Base-by-base conservation (phyloP, 2,329 filamentous ascomycete genomes). In the Fusarium sublunatum region DNA sequence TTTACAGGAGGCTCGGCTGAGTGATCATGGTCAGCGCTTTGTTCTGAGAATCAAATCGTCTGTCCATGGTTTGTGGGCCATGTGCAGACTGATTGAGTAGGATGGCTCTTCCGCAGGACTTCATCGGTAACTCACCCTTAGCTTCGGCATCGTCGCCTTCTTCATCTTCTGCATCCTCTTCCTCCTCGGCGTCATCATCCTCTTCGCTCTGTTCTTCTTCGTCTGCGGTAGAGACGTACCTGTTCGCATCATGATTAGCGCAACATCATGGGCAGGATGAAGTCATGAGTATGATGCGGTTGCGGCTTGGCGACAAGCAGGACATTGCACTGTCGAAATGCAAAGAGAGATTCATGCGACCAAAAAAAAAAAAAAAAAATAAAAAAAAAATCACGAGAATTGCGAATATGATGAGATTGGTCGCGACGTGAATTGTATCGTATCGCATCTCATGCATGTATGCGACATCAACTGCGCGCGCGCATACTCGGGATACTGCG, bases 201-300 rank as follows among this genome's bases (percentile, higher is more conserved):
- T 78, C 78, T 11, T 76, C 77, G 5, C 78, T 78, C 28, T 75
- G 77, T 28, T 77, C 79, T 13, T 76, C 78, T 51, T 82, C 78
- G 38, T 81, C 75, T 61, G 72, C 75, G 46, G 72, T 72, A 40
- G 70, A 76, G 65, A 72, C 60, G 50, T 78, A 78, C 70, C 76
- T 78, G 13, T 56, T 53, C 42, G 25, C 40, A 40, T 35, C 36
- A 43, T 8, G 48, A 59, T 70, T 49, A 70, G 62, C 53, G 24
- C 29, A 44, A 53, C 13, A 44, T 50, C 57, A 56, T 53, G 32
- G 12, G 24, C 15, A 35, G 10, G n/a, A 49, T n/a, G 13, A 25
- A 40, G 60, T 19, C n/a, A 38, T 46, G 32, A 39, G 6, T 8
- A 29, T 31, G 11, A n/a, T 35, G 26, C 11, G 26, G 39, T 39